phyloP scores from a whole-genome alignment of 2,329 filamentous ascomycete species.

The Pyricularia grisea region DNA sequence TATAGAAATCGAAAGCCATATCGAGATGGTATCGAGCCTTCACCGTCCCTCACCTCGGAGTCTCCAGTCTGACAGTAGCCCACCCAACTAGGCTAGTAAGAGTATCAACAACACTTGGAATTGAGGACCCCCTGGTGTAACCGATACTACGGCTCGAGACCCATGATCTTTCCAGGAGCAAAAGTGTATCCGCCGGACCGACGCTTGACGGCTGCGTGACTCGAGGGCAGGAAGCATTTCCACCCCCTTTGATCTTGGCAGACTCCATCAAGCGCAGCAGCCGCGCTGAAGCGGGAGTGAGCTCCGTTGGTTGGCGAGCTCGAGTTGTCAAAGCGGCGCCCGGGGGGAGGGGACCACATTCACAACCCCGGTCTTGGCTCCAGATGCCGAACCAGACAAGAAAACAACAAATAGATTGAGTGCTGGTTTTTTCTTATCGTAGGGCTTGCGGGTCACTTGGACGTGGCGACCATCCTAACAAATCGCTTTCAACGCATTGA shows the following conservation, averaged over 20 bases:
- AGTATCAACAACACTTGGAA: neutral
- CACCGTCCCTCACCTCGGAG: neutral
- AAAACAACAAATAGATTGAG: neutral
- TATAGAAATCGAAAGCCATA: neutral
- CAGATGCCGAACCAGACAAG: neutral
- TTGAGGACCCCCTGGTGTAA: neutral
- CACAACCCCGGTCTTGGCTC: neutral
- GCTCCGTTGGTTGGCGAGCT: neutral
- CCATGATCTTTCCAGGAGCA: neutral
- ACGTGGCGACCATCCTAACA: too few relatives aligned
- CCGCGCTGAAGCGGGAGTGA: neutral
- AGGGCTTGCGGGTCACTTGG: too few relatives aligned
- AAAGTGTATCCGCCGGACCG: neutral
- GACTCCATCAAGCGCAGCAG: too few relatives aligned
- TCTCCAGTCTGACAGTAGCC: neutral
- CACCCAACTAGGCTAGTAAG: neutral
- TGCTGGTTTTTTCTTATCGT: too few relatives aligned
- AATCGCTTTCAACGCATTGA: too few relatives aligned
- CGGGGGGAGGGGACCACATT: too few relatives aligned
- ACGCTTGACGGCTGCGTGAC: neutral
- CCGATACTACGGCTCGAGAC: neutral
- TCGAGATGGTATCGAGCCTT: neutral
- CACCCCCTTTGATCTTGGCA: neutral
- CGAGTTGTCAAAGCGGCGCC: neutral
- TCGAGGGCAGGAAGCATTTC: neutral